Evolutionary conservation across 805 yeast species (phyloP).

Genomic region (Ogataea angusta): DNA sequence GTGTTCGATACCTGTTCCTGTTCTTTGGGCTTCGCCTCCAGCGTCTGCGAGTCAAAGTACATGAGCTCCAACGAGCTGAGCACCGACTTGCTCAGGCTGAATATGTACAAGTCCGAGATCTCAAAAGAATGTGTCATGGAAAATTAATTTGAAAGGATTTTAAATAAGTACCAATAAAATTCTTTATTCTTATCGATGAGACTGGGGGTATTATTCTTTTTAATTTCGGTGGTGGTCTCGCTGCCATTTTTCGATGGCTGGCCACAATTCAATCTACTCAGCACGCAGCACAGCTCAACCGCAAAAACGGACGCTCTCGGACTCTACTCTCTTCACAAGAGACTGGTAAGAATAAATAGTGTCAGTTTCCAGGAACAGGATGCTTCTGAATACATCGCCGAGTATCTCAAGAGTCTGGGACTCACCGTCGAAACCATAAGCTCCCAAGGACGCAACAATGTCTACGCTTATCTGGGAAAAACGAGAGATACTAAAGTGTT

Average conservation of each 20-base stretch:
- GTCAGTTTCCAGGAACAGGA: slow-evolving; percentile 34
- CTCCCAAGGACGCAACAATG: slow-evolving; percentile 40
- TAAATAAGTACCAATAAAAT: neutral
- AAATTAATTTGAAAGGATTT: neutral
- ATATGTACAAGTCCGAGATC: slow-evolving; percentile 44
- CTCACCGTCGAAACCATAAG: slow-evolving; percentile 51
- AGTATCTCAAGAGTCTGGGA: slow-evolving; percentile 40
- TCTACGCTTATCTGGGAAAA: slow-evolving; percentile 54
- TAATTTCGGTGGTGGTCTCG: neutral
- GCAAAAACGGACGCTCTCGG: neutral
- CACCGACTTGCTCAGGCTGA: slow-evolving; percentile 39
- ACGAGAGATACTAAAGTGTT: slow-evolving; percentile 46
- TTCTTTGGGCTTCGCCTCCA: slow-evolving; percentile 28
- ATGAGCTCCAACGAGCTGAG: slow-evolving; percentile 47
- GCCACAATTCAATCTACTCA: neutral
- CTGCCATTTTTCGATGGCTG: slow-evolving; percentile 7
- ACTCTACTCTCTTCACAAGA: slow-evolving; percentile 33
- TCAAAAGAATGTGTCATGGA: slow-evolving; percentile 3
- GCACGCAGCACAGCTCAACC: neutral
- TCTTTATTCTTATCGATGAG: neutral
- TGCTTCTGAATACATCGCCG: slow-evolving; percentile 39
- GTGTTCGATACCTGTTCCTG: slow-evolving; percentile 5
- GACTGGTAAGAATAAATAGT: slow-evolving; percentile 35
- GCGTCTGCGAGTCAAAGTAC: slow-evolving; percentile 51
- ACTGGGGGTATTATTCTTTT: neutral